Evolutionary conservation across 192 early-diverging fungal genomes (phyloP).

Genomic region (Podila epigama): DNA sequence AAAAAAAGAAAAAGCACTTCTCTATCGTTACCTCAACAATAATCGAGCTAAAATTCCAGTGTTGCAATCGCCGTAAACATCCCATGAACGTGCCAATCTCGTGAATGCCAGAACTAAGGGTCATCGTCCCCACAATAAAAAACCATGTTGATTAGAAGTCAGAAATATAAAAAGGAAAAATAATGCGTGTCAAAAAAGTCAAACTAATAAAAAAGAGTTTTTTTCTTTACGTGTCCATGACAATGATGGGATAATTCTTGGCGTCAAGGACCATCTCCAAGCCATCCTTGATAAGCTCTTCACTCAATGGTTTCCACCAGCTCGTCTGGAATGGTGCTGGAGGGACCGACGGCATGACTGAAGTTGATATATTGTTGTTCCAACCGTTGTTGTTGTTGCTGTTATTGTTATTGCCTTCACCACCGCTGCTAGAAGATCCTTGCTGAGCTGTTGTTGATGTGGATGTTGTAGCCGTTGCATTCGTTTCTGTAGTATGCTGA

Average conservation of each 20-base stretch:
- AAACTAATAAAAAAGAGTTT: conserved; percentile 12
- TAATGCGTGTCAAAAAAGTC: background rate
- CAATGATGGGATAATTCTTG: conserved; percentile 85
- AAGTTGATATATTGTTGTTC: background rate
- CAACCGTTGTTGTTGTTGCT: background rate
- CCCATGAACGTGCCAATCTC: conserved; percentile 95
- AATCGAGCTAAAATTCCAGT: conserved; percentile 98
- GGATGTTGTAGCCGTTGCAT: background rate
- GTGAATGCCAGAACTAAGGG: conserved; percentile 80
- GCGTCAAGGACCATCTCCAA: conserved; percentile 85
- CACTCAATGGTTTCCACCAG: conserved; percentile 89
- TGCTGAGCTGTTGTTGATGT: background rate
- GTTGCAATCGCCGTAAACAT: conserved; percentile 90
- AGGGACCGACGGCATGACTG: conserved; percentile 29
- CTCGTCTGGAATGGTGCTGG: conserved; percentile 43
- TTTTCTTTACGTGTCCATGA: conserved; percentile 93
- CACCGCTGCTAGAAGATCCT: background rate
- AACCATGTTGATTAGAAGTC: background rate
- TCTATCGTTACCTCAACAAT: no score
- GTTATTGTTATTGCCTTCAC: background rate
- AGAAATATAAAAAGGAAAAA: background rate
- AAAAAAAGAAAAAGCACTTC: no score
- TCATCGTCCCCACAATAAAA: background rate
- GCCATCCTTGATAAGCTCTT: conserved; percentile 96
- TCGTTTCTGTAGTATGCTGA: background rate